Base-by-base conservation (phyloP, 2,329 filamentous ascomycete species). In the Penicillium sumatraense region DNA sequence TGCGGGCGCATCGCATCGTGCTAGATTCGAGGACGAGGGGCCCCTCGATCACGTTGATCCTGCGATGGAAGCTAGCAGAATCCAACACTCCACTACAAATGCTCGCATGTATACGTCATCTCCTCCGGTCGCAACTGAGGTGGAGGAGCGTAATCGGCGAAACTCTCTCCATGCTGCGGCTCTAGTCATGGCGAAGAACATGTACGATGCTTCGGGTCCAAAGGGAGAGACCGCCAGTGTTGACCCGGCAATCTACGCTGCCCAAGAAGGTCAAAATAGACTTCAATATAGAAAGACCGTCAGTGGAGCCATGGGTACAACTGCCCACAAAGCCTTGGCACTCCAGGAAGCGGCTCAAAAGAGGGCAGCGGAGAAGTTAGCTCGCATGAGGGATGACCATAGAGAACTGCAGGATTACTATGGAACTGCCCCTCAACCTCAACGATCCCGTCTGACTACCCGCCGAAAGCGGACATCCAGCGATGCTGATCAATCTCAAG, bases 301-400 rank as follows among this genome's bases (percentile, higher is more conserved):
- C 13, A 62, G 66, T 9, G 60, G 61, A 21, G 68, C 67, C 3
- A 64, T 67, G 44, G 61, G 60, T 10, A 54, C 61, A 6, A 58
- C 61, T 4, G 51, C 61, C 14, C 64, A 64, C 11, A 66, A 60
- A n/a, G 67, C 67, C 16, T 53, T 71, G 9, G 68, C 86, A 58
- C 80, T 97, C 1, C 91, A 97, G 69, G 91, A 96, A 67, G 88
- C 89, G 5, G 93, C 93, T 0, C 91, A 95, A 67, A 92, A 88
- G 67, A 84, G 95, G 51, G 93, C 93, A 0, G 87, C 93, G 54
- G 90, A 96, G 71, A 86, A 92, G 31, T 79, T 97, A 21, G 85
- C 90, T 5, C 93, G 89, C 69, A 85, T 97, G 56, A 86, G 93
- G 36, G 83, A 89, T 53, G 88, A 93, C 54, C 76, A 82, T 49